Evolutionary conservation across 2,329 filamentous ascomycete genomes (phyloP).

Genomic region (Nigrospora osmanthi): DNA sequence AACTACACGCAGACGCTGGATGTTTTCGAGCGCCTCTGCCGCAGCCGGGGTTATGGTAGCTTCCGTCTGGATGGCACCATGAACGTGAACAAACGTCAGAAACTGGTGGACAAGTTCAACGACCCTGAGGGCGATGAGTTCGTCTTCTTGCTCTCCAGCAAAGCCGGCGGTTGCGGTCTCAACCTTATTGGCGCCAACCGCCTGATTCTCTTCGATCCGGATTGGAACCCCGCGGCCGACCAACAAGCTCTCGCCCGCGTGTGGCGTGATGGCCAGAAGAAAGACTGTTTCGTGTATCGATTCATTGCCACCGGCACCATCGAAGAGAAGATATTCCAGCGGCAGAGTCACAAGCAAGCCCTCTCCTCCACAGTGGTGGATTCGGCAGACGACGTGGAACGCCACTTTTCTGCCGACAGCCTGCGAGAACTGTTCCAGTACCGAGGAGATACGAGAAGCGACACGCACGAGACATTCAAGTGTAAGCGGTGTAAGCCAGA

Average conservation of each 20-base stretch:
- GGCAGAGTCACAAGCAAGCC: slow-evolving; percentile 96
- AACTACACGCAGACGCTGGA: slow-evolving; percentile 97
- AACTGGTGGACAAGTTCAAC: slow-evolving; percentile 96
- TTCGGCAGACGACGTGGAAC: slow-evolving; percentile 91
- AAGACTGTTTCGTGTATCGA: slow-evolving; percentile 98
- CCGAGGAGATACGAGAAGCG: slow-evolving; percentile 72
- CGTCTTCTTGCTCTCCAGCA: slow-evolving; percentile 91
- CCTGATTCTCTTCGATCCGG: slow-evolving; percentile 86
- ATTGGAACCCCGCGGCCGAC: slow-evolving; percentile 97
- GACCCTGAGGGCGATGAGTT: slow-evolving; percentile 85
- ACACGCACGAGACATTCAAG: slow-evolving; percentile 98
- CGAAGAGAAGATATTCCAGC: slow-evolving; percentile 98
- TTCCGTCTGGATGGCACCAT: slow-evolving; percentile 92
- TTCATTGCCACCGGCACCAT: slow-evolving; percentile 98
- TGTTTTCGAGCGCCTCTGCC: slow-evolving; percentile 86
- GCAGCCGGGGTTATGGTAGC: slow-evolving; percentile 73
- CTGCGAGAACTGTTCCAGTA: slow-evolving; percentile 93
- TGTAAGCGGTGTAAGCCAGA: slow-evolving; percentile 90
- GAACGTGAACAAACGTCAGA: slow-evolving; percentile 95
- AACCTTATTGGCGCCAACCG: slow-evolving; percentile 77
- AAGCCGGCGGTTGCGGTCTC: slow-evolving; percentile 89
- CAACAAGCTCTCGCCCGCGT: slow-evolving; percentile 95
- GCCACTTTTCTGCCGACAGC: slow-evolving; percentile 89
- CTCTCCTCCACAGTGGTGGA: slow-evolving; percentile 95
- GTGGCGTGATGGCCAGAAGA: slow-evolving; percentile 98